phyloP scores from a whole-genome alignment of 345 rosid species.

The Lepidium aucheri region DNA sequence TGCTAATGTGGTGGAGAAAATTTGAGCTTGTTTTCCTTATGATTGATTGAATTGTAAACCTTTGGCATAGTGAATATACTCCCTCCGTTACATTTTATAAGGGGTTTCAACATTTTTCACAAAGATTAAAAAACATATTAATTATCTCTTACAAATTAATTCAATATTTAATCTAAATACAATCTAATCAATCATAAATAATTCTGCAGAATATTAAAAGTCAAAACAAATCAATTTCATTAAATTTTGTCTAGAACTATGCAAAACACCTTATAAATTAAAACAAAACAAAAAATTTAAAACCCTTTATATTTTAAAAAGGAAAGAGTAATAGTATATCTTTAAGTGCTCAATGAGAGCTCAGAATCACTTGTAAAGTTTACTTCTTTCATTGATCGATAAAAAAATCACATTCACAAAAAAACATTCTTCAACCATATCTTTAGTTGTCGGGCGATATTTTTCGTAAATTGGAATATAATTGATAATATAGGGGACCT shows the following conservation, averaged over 20 bases:
- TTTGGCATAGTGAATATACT: not conserved
- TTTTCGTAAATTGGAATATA: not conserved
- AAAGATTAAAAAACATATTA: too few species aligned
- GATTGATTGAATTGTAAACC: not conserved
- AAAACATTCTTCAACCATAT: not conserved
- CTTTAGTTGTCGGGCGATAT: not conserved
- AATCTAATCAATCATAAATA: too few species aligned
- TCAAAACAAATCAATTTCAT: too few species aligned
- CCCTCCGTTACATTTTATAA: too few species aligned
- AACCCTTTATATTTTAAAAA: too few species aligned
- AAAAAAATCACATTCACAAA: not conserved
- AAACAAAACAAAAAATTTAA: too few species aligned
- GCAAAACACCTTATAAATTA: too few species aligned
- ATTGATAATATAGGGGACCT: slow-evolving; percentile 1
- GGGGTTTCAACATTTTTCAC: too few species aligned
- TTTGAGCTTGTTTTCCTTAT: not conserved
- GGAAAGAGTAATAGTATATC: not conserved
- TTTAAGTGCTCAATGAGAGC: not conserved
- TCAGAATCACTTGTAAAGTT: not conserved
- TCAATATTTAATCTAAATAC: too few species aligned
- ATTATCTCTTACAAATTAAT: too few species aligned
- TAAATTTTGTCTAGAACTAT: too few species aligned
- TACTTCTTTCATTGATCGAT: not conserved
- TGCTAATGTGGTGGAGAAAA: not conserved
- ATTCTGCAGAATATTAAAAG: too few species aligned